Evolutionary conservation across 192 early-diverging fungal species (phyloP).

Genomic region (Coemansia sp.): DNA sequence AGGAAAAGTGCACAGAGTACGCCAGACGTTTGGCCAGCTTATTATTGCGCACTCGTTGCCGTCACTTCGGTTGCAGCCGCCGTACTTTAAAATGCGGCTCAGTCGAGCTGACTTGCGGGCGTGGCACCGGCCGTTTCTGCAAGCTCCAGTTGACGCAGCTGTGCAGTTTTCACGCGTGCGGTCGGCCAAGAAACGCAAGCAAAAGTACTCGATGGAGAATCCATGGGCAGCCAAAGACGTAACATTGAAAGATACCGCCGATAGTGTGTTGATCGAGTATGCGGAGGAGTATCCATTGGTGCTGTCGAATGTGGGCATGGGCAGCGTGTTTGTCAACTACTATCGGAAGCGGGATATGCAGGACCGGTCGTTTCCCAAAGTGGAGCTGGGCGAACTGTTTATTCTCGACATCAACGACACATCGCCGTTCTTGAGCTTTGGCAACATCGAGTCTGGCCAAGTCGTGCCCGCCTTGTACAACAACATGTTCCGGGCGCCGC

Average conservation of each 20-base stretch:
- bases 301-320: constrained; percentile 93
- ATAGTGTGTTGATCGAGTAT: constrained; percentile 87
- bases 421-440: constrained; percentile 93
- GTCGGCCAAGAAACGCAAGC: constrained; percentile 69
- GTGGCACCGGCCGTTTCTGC: constrained; percentile 84
- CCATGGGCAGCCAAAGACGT: constrained; percentile 85
- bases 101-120: constrained; percentile 78
- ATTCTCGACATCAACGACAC: constrained; percentile 86
- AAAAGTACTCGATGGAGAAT: constrained; percentile 64
- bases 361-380: constrained; percentile 74
- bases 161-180: constrained; percentile 78
- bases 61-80: constrained; percentile 75
- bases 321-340: constrained; percentile 89
- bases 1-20: constrained; percentile 69
- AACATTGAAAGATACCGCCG: constrained; percentile 80
- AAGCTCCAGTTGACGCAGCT: constrained; percentile 58
- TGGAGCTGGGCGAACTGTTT: constrained; percentile 82
- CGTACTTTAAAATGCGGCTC: constrained; percentile 81
- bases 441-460: constrained; percentile 89
- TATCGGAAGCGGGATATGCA: constrained; percentile 86
- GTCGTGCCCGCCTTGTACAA: constrained; percentile 87
- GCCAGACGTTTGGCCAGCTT: constrained; percentile 84
- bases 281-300: constrained; percentile 95
- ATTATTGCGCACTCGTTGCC: constrained; percentile 86
- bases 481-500: constrained; percentile 90